Evolutionary conservation across 2,329 filamentous ascomycete genomes (phyloP), one percentile per base, ranked within the genome.

Genomic region (Beauveria medogensis): DNA sequence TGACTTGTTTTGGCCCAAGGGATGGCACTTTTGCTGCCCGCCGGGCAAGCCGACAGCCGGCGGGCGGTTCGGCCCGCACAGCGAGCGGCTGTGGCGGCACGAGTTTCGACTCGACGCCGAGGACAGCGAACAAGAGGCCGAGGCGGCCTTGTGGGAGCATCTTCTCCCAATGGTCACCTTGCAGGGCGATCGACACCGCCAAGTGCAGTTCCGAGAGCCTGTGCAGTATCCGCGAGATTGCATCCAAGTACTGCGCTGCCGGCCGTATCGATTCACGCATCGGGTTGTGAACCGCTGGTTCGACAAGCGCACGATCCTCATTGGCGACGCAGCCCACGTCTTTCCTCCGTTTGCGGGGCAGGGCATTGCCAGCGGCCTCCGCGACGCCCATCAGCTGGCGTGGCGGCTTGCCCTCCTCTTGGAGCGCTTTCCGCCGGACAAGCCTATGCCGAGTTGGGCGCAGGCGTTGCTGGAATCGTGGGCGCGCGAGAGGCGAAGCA

Each of bases 291-390:
- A 81, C 61, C 72, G 69, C 41, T 82, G 80, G 80, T 72, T 72
- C 22, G 64, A 71, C 14, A 70, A 69, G 9, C 69, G 74, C 5
- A 74, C 74, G 0, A 70, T 80, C 28, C 68, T 82, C 0, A 76
- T 74, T 47, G 79, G 80, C 18, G 79, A 82, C 63, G 73, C 79
- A 6, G 79, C 79, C 2, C 79, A 82, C 65, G 80, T 81, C 5
- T 81, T 81, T 61, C 80, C 79, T 5, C 79, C 79, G 3, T 81
- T 75, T 61, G 73, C 70, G 3, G 72, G 71, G 1, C 73, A 75
- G 62, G 73, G 72, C 3, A 73, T 75, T 40, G 70, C 71, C 16
- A 69, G 68, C 20, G 72, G 72, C 16, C 64, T 75, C 28, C 65
- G 72, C 2, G 73, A 75, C 55, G 72, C 72, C 10, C 67, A 70